A percentile compares a stretch with the other conserved stretches of the same genome.
Evolutionary conservation across 75 land plant genomes (phyloP).

Genomic region (Sequoiadendron giganteum): DNA sequence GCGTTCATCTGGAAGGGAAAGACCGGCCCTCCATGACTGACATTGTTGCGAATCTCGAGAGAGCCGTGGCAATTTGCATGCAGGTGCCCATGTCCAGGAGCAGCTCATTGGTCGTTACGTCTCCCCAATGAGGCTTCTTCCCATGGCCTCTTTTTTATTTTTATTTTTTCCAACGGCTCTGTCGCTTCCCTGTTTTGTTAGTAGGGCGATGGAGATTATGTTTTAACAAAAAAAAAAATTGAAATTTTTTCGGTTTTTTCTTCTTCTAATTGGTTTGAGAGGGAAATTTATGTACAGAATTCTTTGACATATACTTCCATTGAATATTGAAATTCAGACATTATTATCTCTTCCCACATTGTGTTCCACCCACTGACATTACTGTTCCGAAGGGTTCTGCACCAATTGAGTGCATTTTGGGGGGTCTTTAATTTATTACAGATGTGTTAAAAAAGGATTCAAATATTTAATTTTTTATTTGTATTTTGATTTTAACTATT

Average conservation of each 20-base stretch:
- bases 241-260: background rate
- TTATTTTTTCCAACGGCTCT: background rate
- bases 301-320: background rate
- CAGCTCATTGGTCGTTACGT: background rate
- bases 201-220: background rate
- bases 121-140: background rate
- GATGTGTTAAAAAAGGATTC: too few relatives aligned
- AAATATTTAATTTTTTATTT: too few relatives aligned
- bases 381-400: too few relatives aligned
- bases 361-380: too few relatives aligned
- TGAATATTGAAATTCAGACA: background rate
- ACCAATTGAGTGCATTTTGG: too few relatives aligned
- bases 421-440: too few relatives aligned
- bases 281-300: constrained; percentile 11
- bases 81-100: background rate
- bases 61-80: constrained; percentile 41
- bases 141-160: background rate
- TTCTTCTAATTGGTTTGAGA: background rate
- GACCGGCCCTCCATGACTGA: constrained; percentile 67
- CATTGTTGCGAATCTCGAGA: constrained; percentile 59
- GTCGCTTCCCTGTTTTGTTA: too few relatives aligned
- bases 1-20: constrained; percentile 66
- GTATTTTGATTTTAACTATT: too few relatives aligned
- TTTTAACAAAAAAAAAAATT: background rate
- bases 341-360: too few relatives aligned